Conservation (phyloP, 306 rosid species). For the Medicago truncatula region MtrunA17r5.0-ANR NC_053046.1:33103001-33103500, state of each 20-base stretch:
- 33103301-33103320: slow-evolving; percentile 37
- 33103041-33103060: too few species aligned
- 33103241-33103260: slow-evolving; percentile 13
- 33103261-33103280: slow-evolving; percentile 31
- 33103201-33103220: slow-evolving; percentile 18
- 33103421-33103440: slow-evolving; percentile 3
- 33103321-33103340: slow-evolving; percentile 60
- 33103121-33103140: too few species aligned
- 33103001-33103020: too few species aligned
- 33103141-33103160: slow-evolving; percentile 28
- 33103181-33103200: slow-evolving; percentile 16
- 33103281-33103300: slow-evolving; percentile 35
- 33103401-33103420: slow-evolving; percentile 76
- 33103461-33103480: not conserved
- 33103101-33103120: too few species aligned
- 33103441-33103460: slow-evolving; percentile 17
- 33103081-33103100: too few species aligned
- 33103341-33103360: slow-evolving; percentile 66
- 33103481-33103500: not conserved
- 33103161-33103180: not conserved
- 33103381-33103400: slow-evolving; percentile 72
- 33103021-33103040: too few species aligned
- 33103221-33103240: slow-evolving; percentile 24
- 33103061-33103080: too few species aligned
- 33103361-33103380: slow-evolving; percentile 69